Evolutionary conservation across 2,329 filamentous ascomycete genomes (phyloP).

Genomic region (Trichoderma hamatum): DNA sequence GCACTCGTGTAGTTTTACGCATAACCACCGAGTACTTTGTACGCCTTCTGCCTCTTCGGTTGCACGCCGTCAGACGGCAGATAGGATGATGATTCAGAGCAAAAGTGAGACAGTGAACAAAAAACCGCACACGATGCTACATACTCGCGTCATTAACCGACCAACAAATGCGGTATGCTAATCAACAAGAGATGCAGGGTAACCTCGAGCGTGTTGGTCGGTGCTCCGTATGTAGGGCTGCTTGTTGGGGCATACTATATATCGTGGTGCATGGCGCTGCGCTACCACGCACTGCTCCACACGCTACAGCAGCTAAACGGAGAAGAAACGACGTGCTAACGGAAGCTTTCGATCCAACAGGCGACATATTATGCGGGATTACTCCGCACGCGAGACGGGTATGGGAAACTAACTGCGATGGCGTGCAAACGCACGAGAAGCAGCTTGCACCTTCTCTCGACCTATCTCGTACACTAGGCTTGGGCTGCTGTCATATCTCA

Average conservation of each 20-base stretch:
- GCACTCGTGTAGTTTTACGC: too few relatives aligned
- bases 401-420: background rate
- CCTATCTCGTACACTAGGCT: background rate
- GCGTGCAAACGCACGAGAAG: background rate
- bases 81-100: background rate
- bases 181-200: background rate
- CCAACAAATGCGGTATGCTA: background rate
- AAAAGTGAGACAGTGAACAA: background rate
- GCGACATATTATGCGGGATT: background rate
- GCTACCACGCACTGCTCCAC: background rate
- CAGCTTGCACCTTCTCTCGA: background rate
- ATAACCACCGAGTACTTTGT: too few relatives aligned
- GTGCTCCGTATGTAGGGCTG: conserved; percentile 19
- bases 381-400: background rate
- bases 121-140: background rate
- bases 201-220: background rate
- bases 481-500: background rate
- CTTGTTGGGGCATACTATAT: background rate
- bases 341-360: background rate
- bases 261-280: background rate
- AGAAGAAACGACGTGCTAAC: background rate
- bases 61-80: background rate
- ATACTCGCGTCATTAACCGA: background rate
- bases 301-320: background rate
- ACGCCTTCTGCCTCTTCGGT: background rate